Evolutionary conservation across 2,329 filamentous ascomycete species (phyloP), one percentile per base, ranked within the genome.

Genomic region (Fusarium veterinarium): DNA sequence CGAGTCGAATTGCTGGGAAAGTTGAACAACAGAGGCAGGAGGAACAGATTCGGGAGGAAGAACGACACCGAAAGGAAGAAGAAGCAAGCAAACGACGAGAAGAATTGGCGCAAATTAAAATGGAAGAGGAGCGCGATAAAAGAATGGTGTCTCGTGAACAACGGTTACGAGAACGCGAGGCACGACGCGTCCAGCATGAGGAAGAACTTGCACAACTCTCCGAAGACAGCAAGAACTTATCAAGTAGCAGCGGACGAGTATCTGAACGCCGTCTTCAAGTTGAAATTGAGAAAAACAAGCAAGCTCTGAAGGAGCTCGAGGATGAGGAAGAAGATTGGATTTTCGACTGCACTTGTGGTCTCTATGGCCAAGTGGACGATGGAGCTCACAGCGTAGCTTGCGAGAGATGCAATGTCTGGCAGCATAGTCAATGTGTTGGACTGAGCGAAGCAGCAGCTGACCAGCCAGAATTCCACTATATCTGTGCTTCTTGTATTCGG

Each of bases 401-500:
- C 82, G 96, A 99, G 79, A 91, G 88, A 74, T 99, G 96, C 85
- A 97, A 92, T 79, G 92, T 97, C 52, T 99, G 96, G 96, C 95
- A 98, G 80, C 96, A 99, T 79, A 97, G 95, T 85, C 94, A 93
- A 77, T 99, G 96, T 79, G 89, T 97, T 67, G 92, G 91, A 44
- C 93, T 98, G 71, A 88, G 89, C 49, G 89, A 97, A 76, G 84
- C 88, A 67, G 92, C 95, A 70, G 95, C 95, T 1, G 95, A 97
- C 72, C 87, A 91, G 51, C 90, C 94, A 3, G 93, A 97, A 73
- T 98, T 98, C 77, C 91, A 93, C 69, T 97, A 97, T 78, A 82
- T 97, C 72, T 98, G 95, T 83, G 85, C 85, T 38, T 90, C 92
- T 52, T 99, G 96, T 84, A 90, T 89, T 75, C 90, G 88, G 20